Conservation (phyloP, 2,329 filamentous ascomycete genomes). For the Fusarium denticulatum region DNA sequence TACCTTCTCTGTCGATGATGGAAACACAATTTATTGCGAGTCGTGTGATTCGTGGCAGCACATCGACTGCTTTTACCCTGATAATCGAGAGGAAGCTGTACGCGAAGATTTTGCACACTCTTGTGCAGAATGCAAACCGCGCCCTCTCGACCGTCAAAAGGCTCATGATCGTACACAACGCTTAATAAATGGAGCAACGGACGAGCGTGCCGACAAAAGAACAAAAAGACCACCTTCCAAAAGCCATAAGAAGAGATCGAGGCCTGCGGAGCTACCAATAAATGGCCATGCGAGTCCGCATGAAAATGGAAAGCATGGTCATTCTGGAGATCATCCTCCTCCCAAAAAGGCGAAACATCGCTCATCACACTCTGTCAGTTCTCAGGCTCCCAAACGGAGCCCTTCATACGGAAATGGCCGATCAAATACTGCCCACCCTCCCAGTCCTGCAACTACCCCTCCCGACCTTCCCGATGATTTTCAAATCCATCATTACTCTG, state of each 20-base stretch:
- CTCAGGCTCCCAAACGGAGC: slow-evolving; percentile 72
- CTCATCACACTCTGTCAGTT: slow-evolving; percentile 77
- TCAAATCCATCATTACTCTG: slow-evolving; percentile 75
- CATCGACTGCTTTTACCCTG: slow-evolving; percentile 91
- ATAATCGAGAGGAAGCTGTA: slow-evolving; percentile 77
- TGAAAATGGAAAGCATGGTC: slow-evolving; percentile 62
- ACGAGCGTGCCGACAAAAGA: slow-evolving; percentile 73
- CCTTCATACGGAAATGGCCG: slow-evolving; percentile 72
- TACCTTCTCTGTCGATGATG: slow-evolving; percentile 92
- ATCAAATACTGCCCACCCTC: slow-evolving; percentile 66
- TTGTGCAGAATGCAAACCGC: slow-evolving; percentile 88
- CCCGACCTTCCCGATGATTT: slow-evolving; percentile 71
- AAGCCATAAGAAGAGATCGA: slow-evolving; percentile 87
- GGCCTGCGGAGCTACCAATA: slow-evolving; percentile 72
- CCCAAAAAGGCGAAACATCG: slow-evolving; percentile 88
- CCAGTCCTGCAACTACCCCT: slow-evolving; percentile 82
- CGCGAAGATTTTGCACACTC: slow-evolving; percentile 80
- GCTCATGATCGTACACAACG: slow-evolving; percentile 78
- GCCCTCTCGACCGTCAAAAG: slow-evolving; percentile 75
- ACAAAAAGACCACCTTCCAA: slow-evolving; percentile 79
- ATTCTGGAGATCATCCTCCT: slow-evolving; percentile 63
- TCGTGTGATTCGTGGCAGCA: slow-evolving; percentile 98
- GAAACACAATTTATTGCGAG: slow-evolving; percentile 97
- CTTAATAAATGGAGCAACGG: slow-evolving; percentile 57
- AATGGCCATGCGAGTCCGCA: slow-evolving; percentile 73